A percentile compares a stretch with the other conserved stretches of the same genome.
Evolutionary conservation across 495 filamentous ascomycete species (phyloP).

Genomic region (Lasiosphaeria miniovina): DNA sequence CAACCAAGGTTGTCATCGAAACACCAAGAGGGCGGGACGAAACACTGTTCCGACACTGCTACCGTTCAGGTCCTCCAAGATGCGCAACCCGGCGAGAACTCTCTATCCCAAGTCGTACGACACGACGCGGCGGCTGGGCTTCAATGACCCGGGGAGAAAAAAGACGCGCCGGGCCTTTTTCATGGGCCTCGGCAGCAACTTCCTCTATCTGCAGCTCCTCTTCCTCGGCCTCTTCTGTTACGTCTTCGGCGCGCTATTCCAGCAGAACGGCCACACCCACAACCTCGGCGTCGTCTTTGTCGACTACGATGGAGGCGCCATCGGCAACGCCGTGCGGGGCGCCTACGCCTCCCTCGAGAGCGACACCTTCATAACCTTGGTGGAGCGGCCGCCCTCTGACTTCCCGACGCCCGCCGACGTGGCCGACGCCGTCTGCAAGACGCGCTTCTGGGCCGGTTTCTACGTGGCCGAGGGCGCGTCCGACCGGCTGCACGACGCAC

Average conservation of each 20-base stretch:
- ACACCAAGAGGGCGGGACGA: neutral
- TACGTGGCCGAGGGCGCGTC: constrained; percentile 41
- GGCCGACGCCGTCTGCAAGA: constrained; percentile 39
- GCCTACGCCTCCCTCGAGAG: constrained; percentile 42
- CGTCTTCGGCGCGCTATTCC: constrained; percentile 46
- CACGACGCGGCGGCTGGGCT: neutral
- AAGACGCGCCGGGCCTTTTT: constrained; percentile 7
- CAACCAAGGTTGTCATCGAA: no score
- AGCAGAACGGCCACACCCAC: constrained; percentile 37
- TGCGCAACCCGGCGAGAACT: neutral
- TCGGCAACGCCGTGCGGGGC: constrained; percentile 40
- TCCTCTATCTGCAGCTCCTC: constrained; percentile 33
- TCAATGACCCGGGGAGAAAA: constrained; percentile 6
- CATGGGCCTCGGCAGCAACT: constrained; percentile 22
- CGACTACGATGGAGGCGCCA: constrained; percentile 49
- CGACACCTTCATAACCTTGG: constrained; percentile 39
- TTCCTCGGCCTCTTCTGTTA: constrained; percentile 48
- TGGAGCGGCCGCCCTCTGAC: constrained; percentile 25
- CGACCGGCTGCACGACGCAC: constrained; percentile 31
- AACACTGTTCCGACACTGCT: neutral
- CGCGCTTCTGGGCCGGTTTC: constrained; percentile 47
- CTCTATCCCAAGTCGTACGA: constrained; percentile 12
- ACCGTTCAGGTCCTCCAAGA: neutral
- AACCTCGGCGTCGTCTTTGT: constrained; percentile 47
- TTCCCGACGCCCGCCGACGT: constrained; percentile 30